Evolutionary conservation across 2,329 filamentous ascomycete genomes (phyloP).

Genomic region (Colletotrichum tropicale): DNA sequence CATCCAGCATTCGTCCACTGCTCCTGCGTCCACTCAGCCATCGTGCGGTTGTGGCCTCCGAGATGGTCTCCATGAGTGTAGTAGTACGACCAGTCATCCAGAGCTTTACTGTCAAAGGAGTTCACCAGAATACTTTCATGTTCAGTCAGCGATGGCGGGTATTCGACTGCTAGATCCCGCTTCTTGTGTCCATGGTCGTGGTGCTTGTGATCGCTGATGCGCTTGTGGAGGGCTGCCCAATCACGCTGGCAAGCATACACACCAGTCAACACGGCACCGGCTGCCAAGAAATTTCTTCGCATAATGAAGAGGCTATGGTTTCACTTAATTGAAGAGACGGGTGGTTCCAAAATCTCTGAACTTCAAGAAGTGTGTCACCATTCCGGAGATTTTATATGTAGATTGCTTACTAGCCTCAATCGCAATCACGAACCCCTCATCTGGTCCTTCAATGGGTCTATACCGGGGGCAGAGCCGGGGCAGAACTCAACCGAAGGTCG

Average conservation of each 20-base stretch:
- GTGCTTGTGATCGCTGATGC: neutral
- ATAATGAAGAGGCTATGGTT: neutral
- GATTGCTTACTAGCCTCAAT: neutral
- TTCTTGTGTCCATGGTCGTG: neutral
- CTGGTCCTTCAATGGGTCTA: rapidly evolving
- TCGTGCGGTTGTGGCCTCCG: constrained; percentile 1
- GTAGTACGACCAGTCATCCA: constrained; percentile 9
- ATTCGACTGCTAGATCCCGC: neutral
- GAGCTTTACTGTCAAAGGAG: constrained; percentile 3
- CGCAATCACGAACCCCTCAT: neutral
- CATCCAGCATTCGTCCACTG: constrained; percentile 3
- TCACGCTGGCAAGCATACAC: constrained; percentile 3
- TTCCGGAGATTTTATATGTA: neutral
- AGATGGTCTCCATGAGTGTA: constrained; percentile 14
- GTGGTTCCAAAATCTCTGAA: neutral
- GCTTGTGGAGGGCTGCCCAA: neutral
- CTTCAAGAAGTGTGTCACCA: neutral
- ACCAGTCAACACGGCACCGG: neutral
- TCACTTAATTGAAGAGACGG: neutral
- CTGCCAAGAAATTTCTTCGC: neutral
- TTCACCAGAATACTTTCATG: constrained; percentile 1
- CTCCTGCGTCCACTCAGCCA: constrained; percentile 8
- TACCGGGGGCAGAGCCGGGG: neutral
- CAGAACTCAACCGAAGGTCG: neutral
- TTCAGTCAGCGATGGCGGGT: neutral